Evolutionary conservation across 2,329 filamentous ascomycete species (phyloP).

Genomic region (Epicoccum sorghinum): DNA sequence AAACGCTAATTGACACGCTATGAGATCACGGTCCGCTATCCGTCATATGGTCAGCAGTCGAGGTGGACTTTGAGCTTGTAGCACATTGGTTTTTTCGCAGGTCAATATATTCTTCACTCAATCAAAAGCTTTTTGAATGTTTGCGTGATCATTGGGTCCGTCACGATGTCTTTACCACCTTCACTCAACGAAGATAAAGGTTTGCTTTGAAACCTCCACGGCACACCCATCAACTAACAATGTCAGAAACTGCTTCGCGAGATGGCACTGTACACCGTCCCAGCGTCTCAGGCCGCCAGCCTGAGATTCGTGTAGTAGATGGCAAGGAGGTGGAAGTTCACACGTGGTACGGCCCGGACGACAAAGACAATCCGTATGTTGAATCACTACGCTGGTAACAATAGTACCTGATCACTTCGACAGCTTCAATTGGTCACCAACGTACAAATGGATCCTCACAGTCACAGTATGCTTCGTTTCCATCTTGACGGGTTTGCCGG

Average conservation of each 20-base stretch:
- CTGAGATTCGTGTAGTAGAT: constrained; percentile 19
- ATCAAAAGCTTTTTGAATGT: neutral
- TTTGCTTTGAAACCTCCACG: neutral
- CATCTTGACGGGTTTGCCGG: constrained; percentile 50
- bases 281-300: constrained; percentile 4
- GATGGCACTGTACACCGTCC: constrained; percentile 8
- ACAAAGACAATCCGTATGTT: constrained; percentile 33
- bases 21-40: constrained; percentile 8
- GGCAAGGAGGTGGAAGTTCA: constrained; percentile 34
- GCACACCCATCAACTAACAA: neutral
- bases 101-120: neutral
- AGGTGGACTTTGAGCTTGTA: neutral
- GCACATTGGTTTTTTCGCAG: neutral
- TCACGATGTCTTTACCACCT: constrained; percentile 16
- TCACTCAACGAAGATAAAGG: constrained; percentile 20
- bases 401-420: neutral
- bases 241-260: constrained; percentile 1
- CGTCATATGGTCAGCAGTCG: constrained; percentile 1
- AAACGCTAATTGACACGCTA: neutral
- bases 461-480: constrained; percentile 53
- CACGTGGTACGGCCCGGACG: constrained; percentile 30
- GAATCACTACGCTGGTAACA: no score
- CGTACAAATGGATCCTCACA: constrained; percentile 51
- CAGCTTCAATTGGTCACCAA: constrained; percentile 50
- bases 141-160: neutral